Conservation (phyloP, 495 filamentous ascomycete species). For the Xylaria bambusicola region DNA sequence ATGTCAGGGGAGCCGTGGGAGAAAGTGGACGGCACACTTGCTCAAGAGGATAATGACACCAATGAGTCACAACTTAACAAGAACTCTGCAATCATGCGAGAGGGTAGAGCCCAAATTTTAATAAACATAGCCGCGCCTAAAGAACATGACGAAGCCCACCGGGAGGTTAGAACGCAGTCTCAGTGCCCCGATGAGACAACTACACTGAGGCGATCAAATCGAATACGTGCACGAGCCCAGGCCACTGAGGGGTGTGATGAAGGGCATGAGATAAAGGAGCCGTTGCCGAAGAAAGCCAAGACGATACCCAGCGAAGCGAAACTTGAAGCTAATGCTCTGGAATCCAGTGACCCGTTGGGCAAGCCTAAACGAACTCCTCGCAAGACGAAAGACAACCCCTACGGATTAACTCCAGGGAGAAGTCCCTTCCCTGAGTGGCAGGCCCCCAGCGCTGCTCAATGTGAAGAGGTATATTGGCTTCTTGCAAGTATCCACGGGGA, state of each 20-base stretch:
- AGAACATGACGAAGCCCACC: not conserved
- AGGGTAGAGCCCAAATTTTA: not conserved
- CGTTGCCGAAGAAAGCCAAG: not conserved
- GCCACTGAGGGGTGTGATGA: not conserved
- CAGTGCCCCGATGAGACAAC: not conserved
- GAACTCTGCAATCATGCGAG: not conserved
- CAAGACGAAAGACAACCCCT: constrained; percentile 44
- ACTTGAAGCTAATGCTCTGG: not conserved
- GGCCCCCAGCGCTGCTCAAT: constrained; percentile 71
- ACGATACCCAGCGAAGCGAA: not conserved
- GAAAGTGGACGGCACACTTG: not conserved
- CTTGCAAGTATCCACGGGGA: constrained; percentile 68
- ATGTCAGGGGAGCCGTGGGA: not conserved
- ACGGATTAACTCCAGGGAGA: constrained; percentile 49
- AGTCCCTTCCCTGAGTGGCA: constrained; percentile 70
- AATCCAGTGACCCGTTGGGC: not conserved
- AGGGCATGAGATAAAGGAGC: not conserved
- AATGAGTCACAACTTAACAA: not conserved
- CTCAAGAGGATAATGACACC: not conserved
- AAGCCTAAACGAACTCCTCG: constrained; percentile 28
- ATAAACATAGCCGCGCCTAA: not conserved
- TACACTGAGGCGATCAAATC: constrained; percentile 14
- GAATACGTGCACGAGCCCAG: not conserved
- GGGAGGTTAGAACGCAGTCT: not conserved
- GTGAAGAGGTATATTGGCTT: constrained; percentile 70